Evolutionary conservation across 1,139 yeast genomes (phyloP).

Genomic region (Taiozyma sp.): DNA sequence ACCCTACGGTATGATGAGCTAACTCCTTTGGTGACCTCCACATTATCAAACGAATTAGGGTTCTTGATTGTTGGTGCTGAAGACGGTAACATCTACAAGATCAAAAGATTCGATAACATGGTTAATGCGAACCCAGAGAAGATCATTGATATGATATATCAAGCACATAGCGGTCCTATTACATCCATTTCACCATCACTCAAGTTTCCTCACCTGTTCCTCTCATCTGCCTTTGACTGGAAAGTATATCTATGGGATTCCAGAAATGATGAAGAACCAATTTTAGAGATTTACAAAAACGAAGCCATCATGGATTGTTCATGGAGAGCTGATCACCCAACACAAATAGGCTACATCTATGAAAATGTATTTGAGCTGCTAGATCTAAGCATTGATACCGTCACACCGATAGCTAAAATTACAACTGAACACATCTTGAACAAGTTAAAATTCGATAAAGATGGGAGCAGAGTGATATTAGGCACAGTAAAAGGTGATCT

Average conservation of each 20-base stretch:
- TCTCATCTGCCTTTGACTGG: constrained; percentile 23
- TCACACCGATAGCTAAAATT: constrained; percentile 17
- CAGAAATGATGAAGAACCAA: constrained; percentile 10
- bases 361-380: constrained; percentile 20
- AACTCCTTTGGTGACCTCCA: constrained; percentile 33
- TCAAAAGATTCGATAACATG: constrained; percentile 33
- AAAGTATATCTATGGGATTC: constrained; percentile 19
- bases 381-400: constrained; percentile 20
- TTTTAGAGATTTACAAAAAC: constrained; percentile 18
- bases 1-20: constrained; percentile 31
- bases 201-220: constrained; percentile 15
- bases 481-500: constrained; percentile 15
- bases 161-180: constrained; percentile 18
- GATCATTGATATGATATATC: constrained; percentile 23
- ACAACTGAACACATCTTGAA: constrained; percentile 10
- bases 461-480: constrained; percentile 13
- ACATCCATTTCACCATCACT: constrained; percentile 9
- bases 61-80: constrained; percentile 41
- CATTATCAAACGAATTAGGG: constrained; percentile 30
- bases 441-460: constrained; percentile 13
- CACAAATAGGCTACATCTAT: constrained; percentile 20
- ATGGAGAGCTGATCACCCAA: constrained; percentile 19
- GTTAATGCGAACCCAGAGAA: constrained; percentile 17
- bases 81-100: constrained; percentile 42
- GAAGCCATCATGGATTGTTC: constrained; percentile 14